Conservation (phyloP, 306 rosid species). For the Prosopis cineraria region DNA sequence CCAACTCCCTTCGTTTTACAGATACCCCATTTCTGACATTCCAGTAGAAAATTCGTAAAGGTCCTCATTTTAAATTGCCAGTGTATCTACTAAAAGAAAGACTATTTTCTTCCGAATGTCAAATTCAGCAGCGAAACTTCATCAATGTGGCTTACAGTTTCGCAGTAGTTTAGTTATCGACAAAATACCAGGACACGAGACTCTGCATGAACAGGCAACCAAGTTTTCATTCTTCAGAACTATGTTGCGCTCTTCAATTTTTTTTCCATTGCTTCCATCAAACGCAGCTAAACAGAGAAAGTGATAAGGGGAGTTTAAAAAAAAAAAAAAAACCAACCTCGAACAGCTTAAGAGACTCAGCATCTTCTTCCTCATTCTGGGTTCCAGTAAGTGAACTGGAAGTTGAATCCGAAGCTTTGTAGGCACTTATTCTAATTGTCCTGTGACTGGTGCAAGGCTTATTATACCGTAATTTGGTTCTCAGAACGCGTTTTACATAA, state of each 20-base stretch:
- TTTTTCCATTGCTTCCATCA: neutral
- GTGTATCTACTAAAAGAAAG: neutral
- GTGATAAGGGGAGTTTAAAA: neutral
- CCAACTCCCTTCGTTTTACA: neutral
- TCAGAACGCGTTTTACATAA: slow-evolving; percentile 34
- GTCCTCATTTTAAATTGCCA: neutral
- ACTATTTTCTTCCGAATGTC: neutral
- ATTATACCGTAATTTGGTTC: slow-evolving; percentile 29
- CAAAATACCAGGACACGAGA: neutral
- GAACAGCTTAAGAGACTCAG: slow-evolving; percentile 69
- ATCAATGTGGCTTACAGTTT: neutral
- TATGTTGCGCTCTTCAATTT: neutral
- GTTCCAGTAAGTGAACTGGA: slow-evolving; percentile 40
- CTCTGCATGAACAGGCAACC: neutral
- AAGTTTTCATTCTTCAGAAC: slow-evolving; percentile 17
- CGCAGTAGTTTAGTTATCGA: neutral
- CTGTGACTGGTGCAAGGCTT: slow-evolving; percentile 21
- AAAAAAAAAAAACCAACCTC: slow-evolving; percentile 60
- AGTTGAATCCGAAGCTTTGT: slow-evolving; percentile 42
- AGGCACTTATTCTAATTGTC: slow-evolving; percentile 42
- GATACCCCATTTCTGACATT: neutral
- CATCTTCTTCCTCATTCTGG: slow-evolving; percentile 48
- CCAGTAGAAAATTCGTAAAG: neutral
- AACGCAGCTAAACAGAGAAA: neutral
- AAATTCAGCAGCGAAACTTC: neutral